Percentiles rank a stretch among this genome's conserved stretches.
phyloP scores from a whole-genome alignment of 2,329 filamentous ascomycete genomes.

The Alternaria sp. region DNA sequence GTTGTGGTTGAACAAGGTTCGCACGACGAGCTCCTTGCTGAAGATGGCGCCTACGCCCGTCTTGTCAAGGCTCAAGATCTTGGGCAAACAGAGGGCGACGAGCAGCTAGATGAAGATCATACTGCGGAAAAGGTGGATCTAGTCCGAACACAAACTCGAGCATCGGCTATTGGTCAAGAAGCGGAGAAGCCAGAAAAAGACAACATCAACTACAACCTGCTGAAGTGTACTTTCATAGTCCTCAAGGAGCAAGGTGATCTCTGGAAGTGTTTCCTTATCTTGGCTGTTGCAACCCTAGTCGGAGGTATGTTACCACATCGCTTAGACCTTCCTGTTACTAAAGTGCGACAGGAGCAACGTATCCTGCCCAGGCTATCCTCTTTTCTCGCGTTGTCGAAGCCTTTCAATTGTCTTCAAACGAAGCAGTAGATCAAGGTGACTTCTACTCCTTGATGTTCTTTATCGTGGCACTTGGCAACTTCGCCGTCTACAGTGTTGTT shows the following conservation, averaged over 20 bases:
- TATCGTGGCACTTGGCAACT: constrained; percentile 60
- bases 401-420: constrained; percentile 55
- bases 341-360: constrained; percentile 51
- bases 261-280: constrained; percentile 47
- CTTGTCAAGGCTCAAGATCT: constrained; percentile 66
- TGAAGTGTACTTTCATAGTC: constrained; percentile 36
- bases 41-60: constrained; percentile 77
- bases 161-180: constrained; percentile 34
- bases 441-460: constrained; percentile 67
- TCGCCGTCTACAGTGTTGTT: constrained; percentile 56
- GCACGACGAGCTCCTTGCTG: constrained; percentile 79
- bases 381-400: constrained; percentile 60
- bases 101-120: constrained; percentile 27
- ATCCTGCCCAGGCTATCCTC: constrained; percentile 59
- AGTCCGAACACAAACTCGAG: constrained; percentile 41
- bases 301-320: constrained; percentile 30
- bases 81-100: constrained; percentile 37
- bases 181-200: constrained; percentile 29
- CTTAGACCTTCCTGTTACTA: background rate
- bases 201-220: constrained; percentile 41
- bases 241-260: constrained; percentile 47
- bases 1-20: constrained; percentile 89
- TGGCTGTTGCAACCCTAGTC: constrained; percentile 41
- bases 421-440: constrained; percentile 55
- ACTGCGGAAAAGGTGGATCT: constrained; percentile 28